phyloP scores from a whole-genome alignment of 805 yeast genomes.

The Barnettozyma sp. region DNA sequence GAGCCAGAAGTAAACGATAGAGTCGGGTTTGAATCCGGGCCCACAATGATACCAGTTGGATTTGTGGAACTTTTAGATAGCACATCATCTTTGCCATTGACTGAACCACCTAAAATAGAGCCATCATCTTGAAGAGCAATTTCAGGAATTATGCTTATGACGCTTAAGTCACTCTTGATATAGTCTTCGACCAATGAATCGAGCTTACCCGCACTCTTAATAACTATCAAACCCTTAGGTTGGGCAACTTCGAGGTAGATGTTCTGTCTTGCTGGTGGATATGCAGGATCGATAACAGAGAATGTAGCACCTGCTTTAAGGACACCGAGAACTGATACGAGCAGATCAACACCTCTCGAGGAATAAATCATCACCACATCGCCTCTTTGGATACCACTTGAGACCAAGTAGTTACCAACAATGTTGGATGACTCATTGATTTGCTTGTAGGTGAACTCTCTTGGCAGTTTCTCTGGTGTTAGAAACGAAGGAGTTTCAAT shows the following conservation, averaged over 20 bases:
- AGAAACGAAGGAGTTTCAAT: slow-evolving; percentile 80
- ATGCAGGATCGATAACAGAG: slow-evolving; percentile 97
- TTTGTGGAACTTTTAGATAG: slow-evolving; percentile 42
- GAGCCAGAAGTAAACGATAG: slow-evolving; percentile 95
- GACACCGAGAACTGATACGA: slow-evolving; percentile 96
- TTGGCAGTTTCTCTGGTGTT: slow-evolving; percentile 42
- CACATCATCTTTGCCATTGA: slow-evolving; percentile 37
- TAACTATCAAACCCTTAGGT: slow-evolving; percentile 85
- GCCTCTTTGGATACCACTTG: slow-evolving; percentile 78
- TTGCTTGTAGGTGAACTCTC: slow-evolving; percentile 78
- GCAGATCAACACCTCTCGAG: slow-evolving; percentile 92
- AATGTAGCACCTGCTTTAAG: slow-evolving; percentile 98
- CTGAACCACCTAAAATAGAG: slow-evolving; percentile 51
- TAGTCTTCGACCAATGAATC: slow-evolving; percentile 74
- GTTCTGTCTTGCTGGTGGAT: slow-evolving; percentile 97
- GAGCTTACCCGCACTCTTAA: slow-evolving; percentile 82
- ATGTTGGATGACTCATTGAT: slow-evolving; percentile 90
- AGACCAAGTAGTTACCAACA: slow-evolving; percentile 81
- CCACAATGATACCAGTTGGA: slow-evolving; percentile 85
- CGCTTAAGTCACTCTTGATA: slow-evolving; percentile 62
- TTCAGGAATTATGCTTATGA: slow-evolving; percentile 68
- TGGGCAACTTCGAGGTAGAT: slow-evolving; percentile 88
- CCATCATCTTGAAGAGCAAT: slow-evolving; percentile 77
- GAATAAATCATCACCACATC: slow-evolving; percentile 98
- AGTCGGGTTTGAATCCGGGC: slow-evolving; percentile 97